phyloP scores from a whole-genome alignment of 441 rosid genomes.

The Bruguiera hainesii region DNA sequence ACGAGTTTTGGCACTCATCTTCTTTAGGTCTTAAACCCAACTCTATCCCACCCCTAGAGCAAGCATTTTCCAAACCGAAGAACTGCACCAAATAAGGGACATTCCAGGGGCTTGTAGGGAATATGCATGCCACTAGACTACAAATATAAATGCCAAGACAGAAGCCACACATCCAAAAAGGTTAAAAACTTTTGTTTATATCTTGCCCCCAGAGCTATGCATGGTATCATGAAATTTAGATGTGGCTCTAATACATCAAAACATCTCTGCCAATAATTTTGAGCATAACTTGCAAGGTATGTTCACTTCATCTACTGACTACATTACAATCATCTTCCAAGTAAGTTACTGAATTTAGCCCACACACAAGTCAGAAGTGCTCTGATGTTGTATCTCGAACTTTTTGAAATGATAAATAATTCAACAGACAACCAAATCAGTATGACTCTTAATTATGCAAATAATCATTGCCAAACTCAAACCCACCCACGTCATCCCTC shows the following conservation, averaged over 20 bases:
- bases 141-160: slow-evolving; percentile 4
- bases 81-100: slow-evolving; percentile 2
- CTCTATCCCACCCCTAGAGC: slow-evolving; percentile 1
- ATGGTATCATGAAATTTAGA: too few relatives aligned
- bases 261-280: not conserved
- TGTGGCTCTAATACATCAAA: not conserved
- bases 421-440: too few relatives aligned
- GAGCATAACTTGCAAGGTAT: not conserved
- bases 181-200: not conserved
- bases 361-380: too few relatives aligned
- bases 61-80: slow-evolving; percentile 15
- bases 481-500: too few relatives aligned
- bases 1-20: not conserved
- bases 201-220: too few relatives aligned
- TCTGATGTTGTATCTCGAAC: too few relatives aligned
- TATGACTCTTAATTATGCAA: too few relatives aligned
- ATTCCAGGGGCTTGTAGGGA: not conserved
- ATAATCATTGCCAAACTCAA: too few relatives aligned
- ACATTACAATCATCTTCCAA: too few relatives aligned
- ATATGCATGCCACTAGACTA: not conserved
- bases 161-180: slow-evolving; percentile 12
- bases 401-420: too few relatives aligned
- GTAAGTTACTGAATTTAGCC: too few relatives aligned
- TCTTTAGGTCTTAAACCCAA: slow-evolving; percentile 1
- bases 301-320: not conserved